A percentile compares a stretch with the other conserved stretches of the same genome.
These are phyloP conservation scores for Coffea canephora DNA, from an alignment of 257 asterid genomes.

Conservation along the genomic window DNA sequence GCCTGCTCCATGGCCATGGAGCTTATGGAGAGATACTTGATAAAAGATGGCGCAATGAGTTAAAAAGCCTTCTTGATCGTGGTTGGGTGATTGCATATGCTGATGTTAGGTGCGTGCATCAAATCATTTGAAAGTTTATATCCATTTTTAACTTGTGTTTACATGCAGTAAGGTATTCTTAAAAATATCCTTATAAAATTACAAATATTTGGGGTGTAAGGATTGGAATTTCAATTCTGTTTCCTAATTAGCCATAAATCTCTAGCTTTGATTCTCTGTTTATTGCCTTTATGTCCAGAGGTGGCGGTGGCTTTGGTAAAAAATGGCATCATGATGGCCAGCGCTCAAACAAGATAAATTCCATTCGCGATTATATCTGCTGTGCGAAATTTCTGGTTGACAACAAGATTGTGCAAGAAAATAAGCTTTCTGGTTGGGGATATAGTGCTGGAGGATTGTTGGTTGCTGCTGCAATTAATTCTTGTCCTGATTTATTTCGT, in stretches of 20 bases:
- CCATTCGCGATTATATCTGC: slow-evolving; percentile 64
- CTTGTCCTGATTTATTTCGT: slow-evolving; percentile 70
- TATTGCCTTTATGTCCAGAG: slow-evolving; percentile 55
- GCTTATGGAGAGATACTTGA: slow-evolving; percentile 91
- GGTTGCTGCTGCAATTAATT: slow-evolving; percentile 90
- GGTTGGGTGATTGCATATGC: slow-evolving; percentile 98
- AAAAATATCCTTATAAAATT: background rate
- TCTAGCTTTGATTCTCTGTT: slow-evolving; percentile 8
- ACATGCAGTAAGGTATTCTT: background rate
- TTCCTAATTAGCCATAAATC: background rate
- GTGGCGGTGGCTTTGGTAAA: slow-evolving; percentile 90
- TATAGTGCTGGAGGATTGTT: slow-evolving; percentile 94
- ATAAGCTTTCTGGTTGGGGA: slow-evolving; percentile 95
- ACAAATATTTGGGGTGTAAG: background rate
- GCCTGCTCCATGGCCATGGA: slow-evolving; percentile 94
- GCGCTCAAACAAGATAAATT: slow-evolving; percentile 62
- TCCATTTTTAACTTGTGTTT: background rate
- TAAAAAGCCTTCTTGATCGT: slow-evolving; percentile 91
- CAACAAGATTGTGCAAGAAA: slow-evolving; percentile 61
- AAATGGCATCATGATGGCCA: slow-evolving; percentile 85
- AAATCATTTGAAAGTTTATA: background rate
- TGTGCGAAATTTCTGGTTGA: slow-evolving; percentile 85
- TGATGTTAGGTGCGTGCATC: slow-evolving; percentile 67
- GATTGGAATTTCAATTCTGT: background rate
- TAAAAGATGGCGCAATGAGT: slow-evolving; percentile 73